Percentiles rank a stretch among this genome's conserved stretches.
Evolutionary conservation across 179 eudicot genomes (phyloP).

Genomic region (Silene coronaria): DNA sequence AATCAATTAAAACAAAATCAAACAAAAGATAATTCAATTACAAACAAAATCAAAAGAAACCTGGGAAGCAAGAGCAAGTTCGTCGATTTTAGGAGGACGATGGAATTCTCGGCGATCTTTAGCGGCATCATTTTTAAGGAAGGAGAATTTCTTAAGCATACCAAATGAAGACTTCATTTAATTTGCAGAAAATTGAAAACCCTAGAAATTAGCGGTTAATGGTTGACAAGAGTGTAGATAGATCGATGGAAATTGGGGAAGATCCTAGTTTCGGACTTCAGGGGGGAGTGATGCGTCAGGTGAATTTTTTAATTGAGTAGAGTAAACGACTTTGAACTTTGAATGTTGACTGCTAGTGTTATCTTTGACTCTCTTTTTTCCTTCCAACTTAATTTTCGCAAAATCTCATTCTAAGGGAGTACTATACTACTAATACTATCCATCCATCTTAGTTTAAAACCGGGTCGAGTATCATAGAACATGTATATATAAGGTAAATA

Average conservation of each 20-base stretch:
- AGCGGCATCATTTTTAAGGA: conserved; percentile 29
- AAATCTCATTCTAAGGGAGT: no score
- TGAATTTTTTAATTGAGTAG: not conserved
- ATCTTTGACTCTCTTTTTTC: conserved; percentile 13
- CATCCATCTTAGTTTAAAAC: no score
- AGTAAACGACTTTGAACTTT: not conserved
- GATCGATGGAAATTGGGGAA: not conserved
- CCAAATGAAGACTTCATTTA: conserved; percentile 68
- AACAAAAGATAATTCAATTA: not conserved
- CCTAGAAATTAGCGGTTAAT: not conserved
- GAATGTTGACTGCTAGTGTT: not conserved
- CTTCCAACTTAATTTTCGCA: not conserved
- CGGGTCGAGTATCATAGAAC: no score
- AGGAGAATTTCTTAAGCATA: conserved; percentile 53
- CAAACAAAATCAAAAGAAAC: conserved; percentile 24
- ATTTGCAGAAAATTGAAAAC: not conserved
- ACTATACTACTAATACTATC: no score
- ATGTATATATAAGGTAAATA: no score
- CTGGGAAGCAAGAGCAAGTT: conserved; percentile 68
- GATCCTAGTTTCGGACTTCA: not conserved
- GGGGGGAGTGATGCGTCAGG: conserved; percentile 12
- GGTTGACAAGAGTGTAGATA: not conserved
- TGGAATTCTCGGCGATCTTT: conserved; percentile 48
- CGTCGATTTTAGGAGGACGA: conserved; percentile 39
- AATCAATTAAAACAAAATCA: not conserved